These are phyloP conservation scores for Umbellularia californica DNA, from an alignment of 164 flowering plant species.

Conservation along the genomic window DNA sequence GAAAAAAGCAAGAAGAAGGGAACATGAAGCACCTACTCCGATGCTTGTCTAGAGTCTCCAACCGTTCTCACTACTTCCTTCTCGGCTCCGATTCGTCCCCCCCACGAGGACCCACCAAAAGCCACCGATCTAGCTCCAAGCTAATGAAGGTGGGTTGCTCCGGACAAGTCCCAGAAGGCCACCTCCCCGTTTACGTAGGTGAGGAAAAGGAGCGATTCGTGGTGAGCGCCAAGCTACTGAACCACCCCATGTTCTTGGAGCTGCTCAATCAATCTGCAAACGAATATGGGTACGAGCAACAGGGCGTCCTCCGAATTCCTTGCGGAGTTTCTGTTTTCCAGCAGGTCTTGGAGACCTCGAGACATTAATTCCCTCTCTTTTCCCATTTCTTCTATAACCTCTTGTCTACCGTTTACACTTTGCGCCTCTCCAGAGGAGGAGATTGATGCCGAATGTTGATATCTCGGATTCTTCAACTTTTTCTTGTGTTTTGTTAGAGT, in stretches of 20 bases:
- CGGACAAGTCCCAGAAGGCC: constrained; percentile 60
- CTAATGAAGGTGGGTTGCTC: neutral
- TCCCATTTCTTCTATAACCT: too few species aligned
- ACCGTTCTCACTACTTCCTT: constrained; percentile 54
- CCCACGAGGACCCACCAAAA: neutral
- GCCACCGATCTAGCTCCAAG: constrained; percentile 3
- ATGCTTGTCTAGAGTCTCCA: constrained; percentile 56
- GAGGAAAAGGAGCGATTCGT: constrained; percentile 88
- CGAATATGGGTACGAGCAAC: constrained; percentile 90
- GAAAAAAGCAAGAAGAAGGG: neutral
- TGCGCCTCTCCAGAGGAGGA: too few species aligned
- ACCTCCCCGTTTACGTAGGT: constrained; percentile 88
- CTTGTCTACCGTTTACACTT: too few species aligned
- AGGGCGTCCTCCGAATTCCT: constrained; percentile 77
- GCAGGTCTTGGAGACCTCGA: constrained; percentile 54
- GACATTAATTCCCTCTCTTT: constrained; percentile 8
- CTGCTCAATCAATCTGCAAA: constrained; percentile 72
- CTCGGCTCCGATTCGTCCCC: constrained; percentile 36
- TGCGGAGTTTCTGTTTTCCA: constrained; percentile 66
- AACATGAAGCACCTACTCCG: constrained; percentile 43
- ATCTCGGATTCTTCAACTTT: too few species aligned
- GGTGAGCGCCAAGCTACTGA: constrained; percentile 70
- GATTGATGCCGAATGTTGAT: too few species aligned
- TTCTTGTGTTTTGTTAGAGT: too few species aligned
- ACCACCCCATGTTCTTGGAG: constrained; percentile 64